Evolutionary conservation across 805 yeast genomes (phyloP).

Genomic region (Pichia paraexigua): DNA sequence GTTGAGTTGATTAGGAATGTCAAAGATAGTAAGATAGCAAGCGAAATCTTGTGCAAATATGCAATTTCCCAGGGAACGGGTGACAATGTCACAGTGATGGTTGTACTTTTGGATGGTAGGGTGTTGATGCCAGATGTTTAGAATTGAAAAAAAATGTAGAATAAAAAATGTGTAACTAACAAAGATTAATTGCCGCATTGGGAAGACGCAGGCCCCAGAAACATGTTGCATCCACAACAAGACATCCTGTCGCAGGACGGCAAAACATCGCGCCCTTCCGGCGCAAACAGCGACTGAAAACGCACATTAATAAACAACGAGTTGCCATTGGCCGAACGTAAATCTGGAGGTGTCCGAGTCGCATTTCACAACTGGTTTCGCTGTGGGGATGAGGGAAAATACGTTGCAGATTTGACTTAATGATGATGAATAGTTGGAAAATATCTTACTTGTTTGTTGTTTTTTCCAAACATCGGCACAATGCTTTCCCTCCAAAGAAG

Average conservation of each 20-base stretch:
- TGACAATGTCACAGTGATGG: conserved; percentile 92
- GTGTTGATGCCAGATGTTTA: not conserved
- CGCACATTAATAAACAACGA: not conserved
- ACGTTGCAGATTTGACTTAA: not conserved
- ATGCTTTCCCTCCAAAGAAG: conserved; percentile 22
- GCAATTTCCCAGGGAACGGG: conserved; percentile 78
- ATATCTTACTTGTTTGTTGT: not conserved
- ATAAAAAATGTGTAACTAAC: not conserved
- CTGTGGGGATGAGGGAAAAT: not conserved
- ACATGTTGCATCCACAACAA: not conserved
- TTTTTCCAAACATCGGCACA: not conserved
- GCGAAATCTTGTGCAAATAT: conserved; percentile 54
- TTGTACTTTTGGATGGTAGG: conserved; percentile 45
- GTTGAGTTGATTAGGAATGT: conserved; percentile 57
- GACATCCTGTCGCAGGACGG: not conserved
- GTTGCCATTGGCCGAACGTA: conserved; percentile 1
- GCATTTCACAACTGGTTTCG: not conserved
- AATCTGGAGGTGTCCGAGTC: conserved; percentile 5
- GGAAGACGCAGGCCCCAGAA: not conserved
- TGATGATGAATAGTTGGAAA: not conserved
- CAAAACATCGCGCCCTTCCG: not conserved
- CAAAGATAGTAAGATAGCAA: conserved; percentile 55
- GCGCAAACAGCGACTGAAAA: not conserved
- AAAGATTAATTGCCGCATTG: not conserved
- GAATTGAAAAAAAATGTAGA: not conserved